phyloP scores from a whole-genome alignment of 192 early-diverging fungal genomes.

The Hyaloraphidium curvatum region DNA sequence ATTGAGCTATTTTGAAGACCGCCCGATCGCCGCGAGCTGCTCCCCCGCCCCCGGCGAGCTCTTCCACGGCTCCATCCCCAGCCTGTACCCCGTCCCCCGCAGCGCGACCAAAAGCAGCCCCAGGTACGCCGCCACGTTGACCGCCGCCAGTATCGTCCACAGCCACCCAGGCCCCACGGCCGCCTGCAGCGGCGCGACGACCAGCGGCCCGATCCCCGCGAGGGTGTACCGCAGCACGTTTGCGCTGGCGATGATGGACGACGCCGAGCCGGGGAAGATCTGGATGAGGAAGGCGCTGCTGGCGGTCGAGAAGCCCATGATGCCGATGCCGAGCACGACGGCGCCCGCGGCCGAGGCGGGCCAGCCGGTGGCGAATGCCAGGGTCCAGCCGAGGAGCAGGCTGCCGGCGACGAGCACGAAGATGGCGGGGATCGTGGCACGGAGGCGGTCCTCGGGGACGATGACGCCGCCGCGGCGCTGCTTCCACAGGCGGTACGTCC shows the following conservation, averaged over 20 bases:
- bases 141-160: background rate
- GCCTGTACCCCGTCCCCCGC: background rate
- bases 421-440: background rate
- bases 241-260: background rate
- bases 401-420: background rate
- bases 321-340: slow-evolving; percentile 1
- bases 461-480: background rate
- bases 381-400: too few relatives aligned
- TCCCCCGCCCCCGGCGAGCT: too few relatives aligned
- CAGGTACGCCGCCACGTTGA: background rate
- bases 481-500: background rate
- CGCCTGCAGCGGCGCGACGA: background rate
- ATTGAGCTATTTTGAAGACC: too few relatives aligned
- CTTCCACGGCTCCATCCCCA: background rate
- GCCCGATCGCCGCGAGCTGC: too few relatives aligned
- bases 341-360: too few relatives aligned
- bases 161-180: background rate
- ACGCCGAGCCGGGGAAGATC: background rate
- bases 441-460: background rate
- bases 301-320: background rate
- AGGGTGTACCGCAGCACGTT: background rate
- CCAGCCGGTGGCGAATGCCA: too few relatives aligned
- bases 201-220: background rate
- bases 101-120: background rate
- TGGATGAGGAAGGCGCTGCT: background rate